Conservation (phyloP, 2,329 filamentous ascomycete genomes). For the Atkinsonella texensis region DNA sequence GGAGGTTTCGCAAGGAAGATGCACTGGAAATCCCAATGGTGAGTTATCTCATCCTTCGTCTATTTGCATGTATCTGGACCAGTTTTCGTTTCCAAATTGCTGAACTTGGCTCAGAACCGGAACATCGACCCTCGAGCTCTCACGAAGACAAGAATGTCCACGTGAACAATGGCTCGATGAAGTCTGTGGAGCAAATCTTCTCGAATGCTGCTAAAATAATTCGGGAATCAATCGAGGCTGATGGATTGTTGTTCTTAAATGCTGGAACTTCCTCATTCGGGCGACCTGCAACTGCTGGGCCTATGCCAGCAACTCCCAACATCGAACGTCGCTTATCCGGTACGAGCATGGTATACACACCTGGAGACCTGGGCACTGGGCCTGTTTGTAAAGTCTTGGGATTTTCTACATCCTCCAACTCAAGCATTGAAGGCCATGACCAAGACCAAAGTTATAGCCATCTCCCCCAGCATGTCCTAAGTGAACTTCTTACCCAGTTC, state of each 20-base stretch:
- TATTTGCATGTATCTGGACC: too few relatives aligned
- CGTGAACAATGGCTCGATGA: conserved; percentile 2
- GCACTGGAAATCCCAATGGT: background rate
- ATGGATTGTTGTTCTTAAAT: conserved; percentile 24
- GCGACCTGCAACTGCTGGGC: background rate
- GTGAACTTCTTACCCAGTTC: conserved; percentile 3
- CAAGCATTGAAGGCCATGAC: conserved; percentile 21
- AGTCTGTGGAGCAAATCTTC: conserved; percentile 18
- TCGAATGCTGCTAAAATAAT: conserved; percentile 33
- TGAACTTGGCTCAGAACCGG: background rate
- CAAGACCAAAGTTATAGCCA: conserved; percentile 2
- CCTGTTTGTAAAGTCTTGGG: conserved; percentile 23
- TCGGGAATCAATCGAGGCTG: conserved; percentile 27
- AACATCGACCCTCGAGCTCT: background rate
- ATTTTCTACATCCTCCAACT: conserved; percentile 23
- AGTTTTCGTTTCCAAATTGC: too few relatives aligned
- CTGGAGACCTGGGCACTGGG: background rate
- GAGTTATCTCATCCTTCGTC: conserved; percentile 1
- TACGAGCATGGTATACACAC: conserved; percentile 3
- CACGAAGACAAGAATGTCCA: background rate
- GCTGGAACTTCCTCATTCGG: conserved; percentile 19
- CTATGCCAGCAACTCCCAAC: background rate
- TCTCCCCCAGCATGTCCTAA: conserved; percentile 1
- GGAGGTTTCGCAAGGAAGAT: too few relatives aligned
- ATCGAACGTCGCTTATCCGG: background rate